These are phyloP conservation scores for Pugionium cornutum DNA, from an alignment of 345 rosid species.

Conservation along the genomic window DNA sequence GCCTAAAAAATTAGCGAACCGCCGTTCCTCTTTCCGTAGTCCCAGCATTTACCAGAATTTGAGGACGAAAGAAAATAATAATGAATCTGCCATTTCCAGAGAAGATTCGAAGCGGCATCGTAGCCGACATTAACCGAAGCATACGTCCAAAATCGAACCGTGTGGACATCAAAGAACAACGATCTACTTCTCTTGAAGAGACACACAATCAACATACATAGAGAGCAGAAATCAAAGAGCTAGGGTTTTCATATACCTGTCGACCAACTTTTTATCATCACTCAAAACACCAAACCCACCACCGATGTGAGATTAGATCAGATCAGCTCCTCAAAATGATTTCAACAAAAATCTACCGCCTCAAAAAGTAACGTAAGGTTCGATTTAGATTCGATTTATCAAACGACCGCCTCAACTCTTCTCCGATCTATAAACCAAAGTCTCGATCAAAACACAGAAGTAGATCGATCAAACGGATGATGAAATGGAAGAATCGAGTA, in stretches of 20 bases:
- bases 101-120: not conserved
- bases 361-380: not conserved
- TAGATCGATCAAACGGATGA: slow-evolving; percentile 9
- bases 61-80: not conserved
- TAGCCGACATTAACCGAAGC: not conserved
- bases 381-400: not conserved
- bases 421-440: not conserved
- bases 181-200: not conserved
- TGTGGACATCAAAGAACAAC: not conserved
- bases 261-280: not conserved
- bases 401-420: not conserved
- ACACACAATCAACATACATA: not conserved
- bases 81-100: not conserved
- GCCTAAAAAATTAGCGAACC: not conserved
- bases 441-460: not conserved
- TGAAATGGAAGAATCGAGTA: not conserved
- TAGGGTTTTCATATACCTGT: slow-evolving; percentile 16
- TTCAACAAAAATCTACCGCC: not conserved
- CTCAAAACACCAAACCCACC: not conserved
- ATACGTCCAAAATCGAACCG: slow-evolving; percentile 1
- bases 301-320: slow-evolving; percentile 6
- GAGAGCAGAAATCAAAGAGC: slow-evolving; percentile 15
- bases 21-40: not conserved
- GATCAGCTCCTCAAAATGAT: not conserved
- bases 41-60: not conserved